These are phyloP conservation scores for Leishmania arabica DNA, from an alignment of 208 protist species.

Conservation along the genomic window DNA sequence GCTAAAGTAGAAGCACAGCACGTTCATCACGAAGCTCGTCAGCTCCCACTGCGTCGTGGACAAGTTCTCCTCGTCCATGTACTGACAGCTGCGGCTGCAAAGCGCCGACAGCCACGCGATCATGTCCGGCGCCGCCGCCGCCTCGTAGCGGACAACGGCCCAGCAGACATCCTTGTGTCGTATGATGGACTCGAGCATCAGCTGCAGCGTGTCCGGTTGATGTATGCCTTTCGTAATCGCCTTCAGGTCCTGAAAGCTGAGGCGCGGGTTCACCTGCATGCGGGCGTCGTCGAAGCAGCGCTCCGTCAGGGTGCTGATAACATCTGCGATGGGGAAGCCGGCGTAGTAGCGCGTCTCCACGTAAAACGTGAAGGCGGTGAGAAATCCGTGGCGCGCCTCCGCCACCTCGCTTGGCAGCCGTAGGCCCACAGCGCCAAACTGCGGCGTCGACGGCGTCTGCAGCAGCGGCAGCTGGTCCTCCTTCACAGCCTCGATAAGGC, in stretches of 20 bases:
- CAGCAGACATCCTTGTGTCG: slow-evolving; percentile 32
- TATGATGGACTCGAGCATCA: slow-evolving; percentile 53
- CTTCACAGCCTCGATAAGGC: slow-evolving; percentile 59
- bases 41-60: slow-evolving; percentile 53
- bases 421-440: background rate
- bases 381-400: slow-evolving; percentile 49
- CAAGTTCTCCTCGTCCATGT: slow-evolving; percentile 53
- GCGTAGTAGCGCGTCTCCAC: slow-evolving; percentile 80
- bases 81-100: slow-evolving; percentile 39
- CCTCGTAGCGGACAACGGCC: slow-evolving; percentile 35
- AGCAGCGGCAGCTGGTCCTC: slow-evolving; percentile 56
- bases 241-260: slow-evolving; percentile 50
- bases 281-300: slow-evolving; percentile 40
- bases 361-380: slow-evolving; percentile 64
- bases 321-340: slow-evolving; percentile 55
- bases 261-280: slow-evolving; percentile 34
- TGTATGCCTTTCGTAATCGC: slow-evolving; percentile 74
- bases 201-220: slow-evolving; percentile 61
- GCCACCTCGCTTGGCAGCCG: slow-evolving; percentile 25
- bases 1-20: slow-evolving; percentile 42
- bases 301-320: slow-evolving; percentile 41
- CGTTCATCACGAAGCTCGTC: slow-evolving; percentile 52
- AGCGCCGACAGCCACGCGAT: slow-evolving; percentile 50
- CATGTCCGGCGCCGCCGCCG: slow-evolving; percentile 37
- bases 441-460: background rate